These are phyloP conservation scores for Crepidotus sp. DNA, from an alignment of 1,284 basidiomycete species.

Conservation along the genomic window DNA sequence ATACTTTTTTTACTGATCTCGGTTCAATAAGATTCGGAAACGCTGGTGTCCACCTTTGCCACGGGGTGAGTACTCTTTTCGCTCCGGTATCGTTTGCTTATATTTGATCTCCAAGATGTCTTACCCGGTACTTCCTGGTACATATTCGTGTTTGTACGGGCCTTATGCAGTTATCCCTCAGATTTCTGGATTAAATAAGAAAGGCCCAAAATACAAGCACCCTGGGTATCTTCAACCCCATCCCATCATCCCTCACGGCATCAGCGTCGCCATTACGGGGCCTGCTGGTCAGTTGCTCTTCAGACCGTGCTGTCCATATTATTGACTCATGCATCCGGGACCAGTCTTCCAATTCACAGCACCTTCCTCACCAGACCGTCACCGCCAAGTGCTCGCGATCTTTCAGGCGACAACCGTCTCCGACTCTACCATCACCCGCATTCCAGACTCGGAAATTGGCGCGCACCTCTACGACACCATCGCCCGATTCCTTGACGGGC, in stretches of 20 bases:
- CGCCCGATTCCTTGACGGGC: constrained; percentile 79
- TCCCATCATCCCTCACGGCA: constrained; percentile 90
- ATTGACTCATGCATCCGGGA: constrained; percentile 2
- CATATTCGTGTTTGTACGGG: constrained; percentile 7
- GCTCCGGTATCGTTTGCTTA: constrained; percentile 33
- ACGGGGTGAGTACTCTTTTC: constrained; percentile 57
- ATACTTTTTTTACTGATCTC: too few relatives aligned
- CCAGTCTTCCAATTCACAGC: constrained; percentile 91
- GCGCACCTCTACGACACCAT: constrained; percentile 82
- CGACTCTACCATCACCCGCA: constrained; percentile 62
- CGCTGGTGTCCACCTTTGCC: constrained; percentile 87
- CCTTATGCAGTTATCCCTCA: constrained; percentile 23
- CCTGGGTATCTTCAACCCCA: constrained; percentile 67
- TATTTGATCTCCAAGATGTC: constrained; percentile 26
- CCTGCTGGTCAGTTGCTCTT: constrained; percentile 51
- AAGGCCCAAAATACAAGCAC: constrained; percentile 82
- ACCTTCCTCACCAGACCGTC: constrained; percentile 83
- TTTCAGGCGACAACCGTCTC: constrained; percentile 62
- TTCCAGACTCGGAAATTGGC: constrained; percentile 81
- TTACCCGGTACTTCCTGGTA: constrained; percentile 5
- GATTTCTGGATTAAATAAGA: constrained; percentile 95
- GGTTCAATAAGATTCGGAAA: constrained; percentile 72
- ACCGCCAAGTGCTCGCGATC: constrained; percentile 81
- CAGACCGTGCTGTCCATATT: too few relatives aligned
- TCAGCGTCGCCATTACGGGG: constrained; percentile 85